phyloP scores from a whole-genome alignment of 202 grass and related monocot species.

The Setaria italica region DNA sequence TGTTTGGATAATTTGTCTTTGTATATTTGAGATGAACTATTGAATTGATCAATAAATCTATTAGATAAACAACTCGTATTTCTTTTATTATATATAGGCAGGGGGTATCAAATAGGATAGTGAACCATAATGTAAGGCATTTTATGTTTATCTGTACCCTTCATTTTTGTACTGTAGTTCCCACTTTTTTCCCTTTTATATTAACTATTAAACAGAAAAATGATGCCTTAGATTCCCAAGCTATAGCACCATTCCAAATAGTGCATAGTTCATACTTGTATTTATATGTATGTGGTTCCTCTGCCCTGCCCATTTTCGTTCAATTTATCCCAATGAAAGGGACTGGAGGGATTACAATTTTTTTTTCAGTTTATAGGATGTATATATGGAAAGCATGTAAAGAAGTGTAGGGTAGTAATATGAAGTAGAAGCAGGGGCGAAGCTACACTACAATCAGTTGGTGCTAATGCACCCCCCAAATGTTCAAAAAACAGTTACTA shows the following conservation, averaged over 20 bases:
- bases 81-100: neutral
- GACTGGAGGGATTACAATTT: neutral
- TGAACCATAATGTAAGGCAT: neutral
- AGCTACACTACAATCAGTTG: too few relatives aligned
- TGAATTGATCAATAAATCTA: neutral
- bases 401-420: neutral
- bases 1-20: neutral
- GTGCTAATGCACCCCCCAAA: too few relatives aligned
- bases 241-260: neutral
- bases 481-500: too few relatives aligned
- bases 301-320: neutral
- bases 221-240: neutral
- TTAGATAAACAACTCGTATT: neutral
- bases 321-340: neutral
- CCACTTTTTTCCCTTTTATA: neutral
- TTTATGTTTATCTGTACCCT: neutral
- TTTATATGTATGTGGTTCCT: neutral
- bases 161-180: neutral
- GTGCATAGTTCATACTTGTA: neutral
- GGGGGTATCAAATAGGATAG: neutral
- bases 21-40: conserved; percentile 4
- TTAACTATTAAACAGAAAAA: neutral
- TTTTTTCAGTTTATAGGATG: neutral
- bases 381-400: neutral
- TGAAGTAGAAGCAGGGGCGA: neutral